These are phyloP conservation scores for Przewalskia tangutica DNA, from an alignment of 257 asterid species.

Conservation along the genomic window DNA sequence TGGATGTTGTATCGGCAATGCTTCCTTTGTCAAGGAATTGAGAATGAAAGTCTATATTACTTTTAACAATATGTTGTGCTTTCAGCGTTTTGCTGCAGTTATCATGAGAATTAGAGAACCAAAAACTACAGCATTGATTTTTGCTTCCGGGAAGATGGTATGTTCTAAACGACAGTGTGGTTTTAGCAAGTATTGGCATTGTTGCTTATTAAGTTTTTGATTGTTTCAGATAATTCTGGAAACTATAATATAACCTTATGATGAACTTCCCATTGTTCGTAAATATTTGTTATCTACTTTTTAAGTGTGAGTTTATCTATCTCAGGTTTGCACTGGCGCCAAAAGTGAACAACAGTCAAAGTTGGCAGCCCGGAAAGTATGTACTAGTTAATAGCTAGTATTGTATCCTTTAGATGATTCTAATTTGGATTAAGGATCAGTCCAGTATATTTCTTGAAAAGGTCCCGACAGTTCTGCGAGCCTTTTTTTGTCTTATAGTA, in stretches of 20 bases:
- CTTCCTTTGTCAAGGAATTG: not conserved
- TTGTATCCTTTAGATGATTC: not conserved
- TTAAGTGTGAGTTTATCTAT: not conserved
- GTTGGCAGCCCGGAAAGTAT: slow-evolving; percentile 74
- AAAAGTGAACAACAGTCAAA: slow-evolving; percentile 72
- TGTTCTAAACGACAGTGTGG: not conserved
- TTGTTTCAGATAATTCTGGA: not conserved
- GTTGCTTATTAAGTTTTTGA: not conserved
- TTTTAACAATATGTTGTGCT: slow-evolving; percentile 1
- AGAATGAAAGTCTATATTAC: not conserved
- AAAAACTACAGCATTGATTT: slow-evolving; percentile 57
- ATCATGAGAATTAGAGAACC: slow-evolving; percentile 78
- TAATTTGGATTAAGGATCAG: not conserved
- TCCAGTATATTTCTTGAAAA: not conserved
- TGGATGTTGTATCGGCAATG: not conserved
- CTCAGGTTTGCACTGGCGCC: slow-evolving; percentile 79
- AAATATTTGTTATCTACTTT: not conserved
- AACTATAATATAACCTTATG: not conserved
- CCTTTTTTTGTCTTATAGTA: not conserved
- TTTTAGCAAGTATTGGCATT: not conserved
- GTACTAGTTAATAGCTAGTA: slow-evolving; percentile 2
- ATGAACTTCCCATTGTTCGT: not conserved
- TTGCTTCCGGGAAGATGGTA: slow-evolving; percentile 81
- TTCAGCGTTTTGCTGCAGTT: slow-evolving; percentile 63
- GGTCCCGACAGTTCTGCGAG: not conserved